Conservation (phyloP, 2,329 filamentous ascomycete species). For the Fusarium tjaetaba region DNA sequence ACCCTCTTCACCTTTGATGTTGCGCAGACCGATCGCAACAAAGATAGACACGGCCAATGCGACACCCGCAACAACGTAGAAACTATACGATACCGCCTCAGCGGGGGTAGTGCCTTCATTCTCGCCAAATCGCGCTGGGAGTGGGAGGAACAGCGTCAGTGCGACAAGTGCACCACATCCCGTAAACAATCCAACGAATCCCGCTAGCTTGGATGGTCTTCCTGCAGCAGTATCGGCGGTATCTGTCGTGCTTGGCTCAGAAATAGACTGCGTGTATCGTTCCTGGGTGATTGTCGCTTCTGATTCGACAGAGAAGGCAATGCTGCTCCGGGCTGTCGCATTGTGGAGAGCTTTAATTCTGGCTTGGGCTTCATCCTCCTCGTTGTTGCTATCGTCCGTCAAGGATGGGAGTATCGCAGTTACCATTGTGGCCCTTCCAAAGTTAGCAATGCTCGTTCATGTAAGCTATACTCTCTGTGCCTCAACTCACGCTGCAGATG, state of each 20-base stretch:
- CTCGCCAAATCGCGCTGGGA: slow-evolving; percentile 82
- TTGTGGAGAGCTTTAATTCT: slow-evolving; percentile 49
- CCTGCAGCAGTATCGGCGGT: slow-evolving; percentile 44
- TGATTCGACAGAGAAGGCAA: slow-evolving; percentile 75
- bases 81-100: slow-evolving; percentile 82
- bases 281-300: slow-evolving; percentile 80
- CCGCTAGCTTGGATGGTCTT: slow-evolving; percentile 75
- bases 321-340: slow-evolving; percentile 61
- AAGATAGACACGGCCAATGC: slow-evolving; percentile 77
- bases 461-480: background rate
- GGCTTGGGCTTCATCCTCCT: slow-evolving; percentile 39
- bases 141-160: slow-evolving; percentile 81
- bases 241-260: slow-evolving; percentile 42
- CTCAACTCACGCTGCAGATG: slow-evolving; percentile 77
- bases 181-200: slow-evolving; percentile 91
- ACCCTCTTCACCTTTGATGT: slow-evolving; percentile 75
- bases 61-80: slow-evolving; percentile 83
- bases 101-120: slow-evolving; percentile 76
- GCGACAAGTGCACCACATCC: slow-evolving; percentile 91
- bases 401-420: slow-evolving; percentile 87
- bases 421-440: slow-evolving; percentile 84
- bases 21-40: slow-evolving; percentile 81
- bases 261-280: slow-evolving; percentile 57
- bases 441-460: slow-evolving; percentile 18
- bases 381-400: slow-evolving; percentile 60